Evolutionary conservation across 805 yeast species (phyloP).

Genomic region (Hyphopichia homilentoma): DNA sequence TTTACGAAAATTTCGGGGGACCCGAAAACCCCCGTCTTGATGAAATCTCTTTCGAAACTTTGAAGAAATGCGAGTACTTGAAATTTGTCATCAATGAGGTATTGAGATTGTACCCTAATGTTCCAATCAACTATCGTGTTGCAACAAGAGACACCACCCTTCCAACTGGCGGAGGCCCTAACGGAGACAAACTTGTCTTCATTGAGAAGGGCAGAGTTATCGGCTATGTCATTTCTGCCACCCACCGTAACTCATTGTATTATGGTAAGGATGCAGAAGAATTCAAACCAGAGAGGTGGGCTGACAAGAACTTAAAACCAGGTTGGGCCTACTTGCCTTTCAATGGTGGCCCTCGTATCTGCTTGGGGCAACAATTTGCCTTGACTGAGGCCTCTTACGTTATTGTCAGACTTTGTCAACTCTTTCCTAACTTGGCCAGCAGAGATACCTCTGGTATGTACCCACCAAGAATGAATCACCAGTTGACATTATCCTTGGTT

Average conservation of each 20-base stretch:
- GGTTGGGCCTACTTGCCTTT: constrained; percentile 52
- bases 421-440: constrained; percentile 18
- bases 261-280: constrained; percentile 45
- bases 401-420: constrained; percentile 30
- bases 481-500: constrained; percentile 12
- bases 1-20: constrained; percentile 26
- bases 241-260: constrained; percentile 11
- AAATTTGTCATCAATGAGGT: constrained; percentile 33
- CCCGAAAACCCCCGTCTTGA: constrained; percentile 26
- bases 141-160: constrained; percentile 19
- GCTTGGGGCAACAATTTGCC: constrained; percentile 56
- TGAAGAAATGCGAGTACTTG: constrained; percentile 37
- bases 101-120: constrained; percentile 34
- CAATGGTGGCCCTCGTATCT: constrained; percentile 55
- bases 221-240: constrained; percentile 9
- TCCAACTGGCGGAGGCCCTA: constrained; percentile 21
- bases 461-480: constrained; percentile 14
- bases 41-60: constrained; percentile 33
- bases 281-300: constrained; percentile 51
- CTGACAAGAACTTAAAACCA: constrained; percentile 23
- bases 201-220: constrained; percentile 9
- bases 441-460: constrained; percentile 6
- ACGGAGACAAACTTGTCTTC: constrained; percentile 11
- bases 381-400: constrained; percentile 48
- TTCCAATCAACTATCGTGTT: constrained; percentile 18